Base-by-base conservation (phyloP, 2,329 filamentous ascomycete genomes). In the Byssothecium circinans region DNA sequence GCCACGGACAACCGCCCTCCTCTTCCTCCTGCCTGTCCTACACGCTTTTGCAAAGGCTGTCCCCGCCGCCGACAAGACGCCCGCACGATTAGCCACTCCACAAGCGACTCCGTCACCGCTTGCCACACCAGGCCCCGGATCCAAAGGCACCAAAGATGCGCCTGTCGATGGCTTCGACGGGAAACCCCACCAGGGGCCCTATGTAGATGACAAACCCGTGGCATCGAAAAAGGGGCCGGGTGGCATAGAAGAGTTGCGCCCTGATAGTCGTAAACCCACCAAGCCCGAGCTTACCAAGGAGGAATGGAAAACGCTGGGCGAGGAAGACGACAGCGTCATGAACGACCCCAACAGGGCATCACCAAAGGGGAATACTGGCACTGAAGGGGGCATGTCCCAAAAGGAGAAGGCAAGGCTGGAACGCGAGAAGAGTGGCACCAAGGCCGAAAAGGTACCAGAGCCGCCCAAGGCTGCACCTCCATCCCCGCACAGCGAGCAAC, bases 141-240 rank as follows among this genome's bases (percentile, higher is more conserved):
- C 60, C 10, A 70, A 73, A 50, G 83, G 82, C 43, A 85, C 84
- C 42, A 91, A 91, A 69, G 86, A 94, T 75, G 89, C 88, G 46
- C 92, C 92, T 0, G 86, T 96, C 17, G 94, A 97, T 68, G 91
- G 91, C 37, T 87, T 88, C 61, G 94, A 97, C 74, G 94, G 94
- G 39, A 94, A 91, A 74, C 94, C 94, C 38, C 92, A 96, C 67
- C 83, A 86, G 17, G 94, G 94, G 1, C 94, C 94, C 2, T 85
- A 82, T 64, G 84, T 91, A 47, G 83, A 85, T 52, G 81, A 69
- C 36, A 67, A 68, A 8, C 57, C 58, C 34, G 56, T 61, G 14
- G 44, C 56, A 32, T 56, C 64, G 17, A 61, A 68, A 46, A 71
- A 71, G 47, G 53, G 56, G 23, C 60, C 64, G 2, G 61, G 60